Evolutionary conservation across 2,329 filamentous ascomycete species (phyloP).

Genomic region (Aspergillus hiratsukae): DNA sequence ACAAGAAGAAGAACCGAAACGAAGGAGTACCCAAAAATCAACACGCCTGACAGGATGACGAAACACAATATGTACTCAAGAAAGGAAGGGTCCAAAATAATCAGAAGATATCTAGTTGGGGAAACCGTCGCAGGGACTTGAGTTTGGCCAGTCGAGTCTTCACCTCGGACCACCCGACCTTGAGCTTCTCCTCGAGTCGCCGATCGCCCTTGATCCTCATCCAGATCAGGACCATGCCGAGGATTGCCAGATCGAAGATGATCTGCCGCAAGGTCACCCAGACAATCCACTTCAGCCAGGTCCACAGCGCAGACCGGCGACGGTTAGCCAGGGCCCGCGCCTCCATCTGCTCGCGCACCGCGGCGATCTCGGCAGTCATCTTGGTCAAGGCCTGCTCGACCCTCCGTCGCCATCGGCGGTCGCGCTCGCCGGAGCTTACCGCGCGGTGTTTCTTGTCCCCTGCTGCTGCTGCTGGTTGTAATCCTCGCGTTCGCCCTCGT

Average conservation of each 20-base stretch:
- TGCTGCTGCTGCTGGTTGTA: conserved; percentile 5
- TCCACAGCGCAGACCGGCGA: conserved; percentile 59
- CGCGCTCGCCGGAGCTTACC: conserved; percentile 21
- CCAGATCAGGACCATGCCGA: conserved; percentile 38
- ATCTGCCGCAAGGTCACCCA: conserved; percentile 71
- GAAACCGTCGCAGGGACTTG: conserved; percentile 21
- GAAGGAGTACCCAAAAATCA: neutral
- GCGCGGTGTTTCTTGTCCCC: conserved; percentile 2
- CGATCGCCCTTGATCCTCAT: conserved; percentile 40
- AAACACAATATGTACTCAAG: conserved; percentile 23
- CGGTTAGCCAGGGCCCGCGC: conserved; percentile 67
- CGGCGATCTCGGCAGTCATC: conserved; percentile 88
- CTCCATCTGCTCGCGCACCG: conserved; percentile 84
- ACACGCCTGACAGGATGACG: neutral
- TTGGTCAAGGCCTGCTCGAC: conserved; percentile 83
- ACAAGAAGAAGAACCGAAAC: neutral
- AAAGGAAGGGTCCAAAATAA: conserved; percentile 11
- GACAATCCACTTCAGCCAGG: conserved; percentile 67
- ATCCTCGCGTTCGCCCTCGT: conserved; percentile 9
- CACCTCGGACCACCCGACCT: conserved; percentile 29
- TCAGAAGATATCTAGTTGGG: conserved; percentile 23
- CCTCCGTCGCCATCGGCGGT: conserved; percentile 68
- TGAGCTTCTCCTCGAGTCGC: conserved; percentile 37
- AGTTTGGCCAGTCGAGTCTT: conserved; percentile 28
- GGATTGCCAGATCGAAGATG: conserved; percentile 61